Percentiles rank a stretch among this genome's conserved stretches.
Conservation (phyloP, 2,329 filamentous ascomycete genomes). For the Westerdykella aurantiaca region DNA sequence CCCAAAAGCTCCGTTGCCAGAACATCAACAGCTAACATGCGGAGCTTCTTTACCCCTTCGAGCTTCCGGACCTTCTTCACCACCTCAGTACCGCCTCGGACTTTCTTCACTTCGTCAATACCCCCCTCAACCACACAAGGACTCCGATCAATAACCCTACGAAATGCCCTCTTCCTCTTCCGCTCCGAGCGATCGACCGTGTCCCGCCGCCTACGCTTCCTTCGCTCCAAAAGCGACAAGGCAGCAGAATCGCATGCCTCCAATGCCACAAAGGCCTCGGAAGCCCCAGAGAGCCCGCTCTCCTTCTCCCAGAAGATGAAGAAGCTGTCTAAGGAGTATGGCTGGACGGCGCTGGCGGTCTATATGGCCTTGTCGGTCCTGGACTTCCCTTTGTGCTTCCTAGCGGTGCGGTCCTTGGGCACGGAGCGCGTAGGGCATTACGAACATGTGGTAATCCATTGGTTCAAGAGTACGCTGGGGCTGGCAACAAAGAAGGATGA, state of each 20-base stretch:
- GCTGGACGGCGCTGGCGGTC: slow-evolving; percentile 88
- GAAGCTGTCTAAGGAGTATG: slow-evolving; percentile 85
- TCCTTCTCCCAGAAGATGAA: slow-evolving; percentile 67
- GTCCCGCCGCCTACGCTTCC: slow-evolving; percentile 24
- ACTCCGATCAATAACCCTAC: slow-evolving; percentile 8
- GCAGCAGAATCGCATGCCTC: slow-evolving; percentile 23
- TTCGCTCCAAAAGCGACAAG: slow-evolving; percentile 36
- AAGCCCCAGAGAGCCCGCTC: slow-evolving; percentile 38
- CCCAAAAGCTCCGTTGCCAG: slow-evolving; percentile 6
- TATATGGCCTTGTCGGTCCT: slow-evolving; percentile 77
- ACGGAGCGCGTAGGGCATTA: slow-evolving; percentile 75
- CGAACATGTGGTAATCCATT: slow-evolving; percentile 63
- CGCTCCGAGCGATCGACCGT: slow-evolving; percentile 18
- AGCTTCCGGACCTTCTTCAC: slow-evolving; percentile 1
- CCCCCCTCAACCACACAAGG: not conserved
- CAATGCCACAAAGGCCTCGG: slow-evolving; percentile 38
- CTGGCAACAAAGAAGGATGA: slow-evolving; percentile 33
- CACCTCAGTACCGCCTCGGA: not conserved
- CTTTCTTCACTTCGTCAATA: not conserved
- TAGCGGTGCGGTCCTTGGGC: slow-evolving; percentile 75
- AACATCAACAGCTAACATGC: slow-evolving; percentile 13
- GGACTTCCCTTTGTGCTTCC: slow-evolving; percentile 93
- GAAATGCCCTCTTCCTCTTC: slow-evolving; percentile 10
- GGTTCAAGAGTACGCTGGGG: slow-evolving; percentile 51
- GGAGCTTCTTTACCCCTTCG: slow-evolving; percentile 25